Evolutionary conservation across 805 yeast species (phyloP), one percentile per base, ranked within the genome.

Genomic region (Candida fluviatilis): DNA sequence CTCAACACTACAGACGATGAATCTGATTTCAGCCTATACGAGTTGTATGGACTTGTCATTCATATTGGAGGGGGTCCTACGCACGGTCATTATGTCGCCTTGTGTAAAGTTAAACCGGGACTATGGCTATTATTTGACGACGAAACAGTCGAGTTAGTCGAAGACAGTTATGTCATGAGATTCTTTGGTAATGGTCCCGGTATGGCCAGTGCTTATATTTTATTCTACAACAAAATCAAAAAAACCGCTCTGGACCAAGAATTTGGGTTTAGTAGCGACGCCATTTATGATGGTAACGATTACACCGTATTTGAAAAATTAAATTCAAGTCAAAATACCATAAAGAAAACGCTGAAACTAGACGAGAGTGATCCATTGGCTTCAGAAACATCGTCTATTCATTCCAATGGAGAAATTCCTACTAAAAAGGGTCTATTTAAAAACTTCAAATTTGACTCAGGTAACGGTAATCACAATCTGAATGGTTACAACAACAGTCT

Each of bases 51-150:
- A 0, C 81, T 91, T 31, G 93, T 93, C 10, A 89, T 93, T 8
- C 99, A 93, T 55, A 80, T 93, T 48, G 99, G 99, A 4, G 95
- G 96, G 3, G 97, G 98, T 0, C 97, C 98, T 1, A 89, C 88
- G 66, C 96, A 90, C 62, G 99, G 99, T 0, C 99, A 93, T 57
- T 93, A 93, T 58, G 91, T 93, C 7, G 75, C 95, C 0, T 66
- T 93, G 4, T 83, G 93, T 42, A 88, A 88, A 54, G 82, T 89
- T 4, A 80, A 76, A 38, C 70, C 75, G 16, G 76, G 78, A 29
- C 90, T 96, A 0, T 93, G 99, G 99, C 64, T 93, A 21, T 63
- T 93, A 40, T 93, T 86, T 62, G 99, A 93, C 57, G 99, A 93
- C 58, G 98, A 93, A 58, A 81, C 93, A 4, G 96, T 91, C 2